Percentiles rank a stretch among this genome's conserved stretches.
Evolutionary conservation across 176 grass and related monocot species (phyloP).

Genomic region (Triticum urartu): DNA sequence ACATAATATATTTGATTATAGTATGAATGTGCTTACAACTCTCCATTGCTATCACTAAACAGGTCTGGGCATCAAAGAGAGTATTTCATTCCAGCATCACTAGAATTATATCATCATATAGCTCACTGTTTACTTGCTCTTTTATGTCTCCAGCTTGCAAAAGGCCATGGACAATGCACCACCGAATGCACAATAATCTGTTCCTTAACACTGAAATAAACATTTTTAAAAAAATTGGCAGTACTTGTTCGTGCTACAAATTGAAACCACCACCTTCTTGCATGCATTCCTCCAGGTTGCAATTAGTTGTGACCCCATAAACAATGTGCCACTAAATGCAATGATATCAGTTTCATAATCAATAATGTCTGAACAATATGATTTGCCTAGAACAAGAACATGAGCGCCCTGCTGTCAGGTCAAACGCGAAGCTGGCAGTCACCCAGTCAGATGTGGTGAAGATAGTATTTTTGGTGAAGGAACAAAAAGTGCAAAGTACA

Average conservation of each 20-base stretch:
- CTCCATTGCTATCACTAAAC: too few relatives aligned
- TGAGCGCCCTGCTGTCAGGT: constrained; percentile 18
- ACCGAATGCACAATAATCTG: not conserved
- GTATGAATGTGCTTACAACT: too few relatives aligned
- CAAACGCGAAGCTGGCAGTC: constrained; percentile 14
- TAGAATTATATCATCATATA: too few relatives aligned
- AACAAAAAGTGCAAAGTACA: too few relatives aligned
- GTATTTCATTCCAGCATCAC: too few relatives aligned
- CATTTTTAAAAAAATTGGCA: not conserved
- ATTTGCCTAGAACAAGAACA: not conserved
- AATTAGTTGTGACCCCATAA: not conserved
- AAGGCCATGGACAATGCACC: too few relatives aligned
- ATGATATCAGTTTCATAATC: not conserved
- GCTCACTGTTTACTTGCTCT: not conserved
- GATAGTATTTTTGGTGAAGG: too few relatives aligned
- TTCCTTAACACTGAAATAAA: not conserved
- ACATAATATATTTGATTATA: too few relatives aligned
- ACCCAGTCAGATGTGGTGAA: not conserved
- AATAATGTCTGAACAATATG: not conserved
- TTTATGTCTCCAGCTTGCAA: not conserved
- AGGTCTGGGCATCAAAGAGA: too few relatives aligned
- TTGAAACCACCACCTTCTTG: not conserved
- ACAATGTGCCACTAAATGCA: not conserved
- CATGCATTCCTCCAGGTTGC: not conserved
- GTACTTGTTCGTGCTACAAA: not conserved